A percentile compares a stretch with the other conserved stretches of the same genome.
Conservation (phyloP, 176 grass and related monocot genomes). For the Cymbopogon citratus region DNA sequence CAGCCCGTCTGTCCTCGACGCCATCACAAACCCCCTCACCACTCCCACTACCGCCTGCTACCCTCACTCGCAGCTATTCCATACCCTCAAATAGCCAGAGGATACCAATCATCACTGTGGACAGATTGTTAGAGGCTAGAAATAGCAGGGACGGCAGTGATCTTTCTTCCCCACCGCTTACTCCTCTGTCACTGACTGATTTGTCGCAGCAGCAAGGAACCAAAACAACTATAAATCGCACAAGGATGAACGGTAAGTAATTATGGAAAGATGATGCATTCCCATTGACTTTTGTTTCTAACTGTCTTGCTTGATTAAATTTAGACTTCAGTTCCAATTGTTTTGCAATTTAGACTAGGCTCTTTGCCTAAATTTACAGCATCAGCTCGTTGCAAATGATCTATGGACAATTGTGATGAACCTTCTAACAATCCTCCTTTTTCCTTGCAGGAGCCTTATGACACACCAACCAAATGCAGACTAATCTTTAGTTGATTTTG, state of each 20-base stretch:
- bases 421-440: constrained; percentile 5
- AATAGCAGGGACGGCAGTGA: constrained; percentile 39
- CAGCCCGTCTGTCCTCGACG: not conserved
- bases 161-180: constrained; percentile 39
- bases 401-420: not conserved
- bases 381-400: not conserved
- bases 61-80: constrained; percentile 53
- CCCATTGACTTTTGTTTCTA: not conserved
- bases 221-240: constrained; percentile 25
- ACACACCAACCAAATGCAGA: not conserved
- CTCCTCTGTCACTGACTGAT: constrained; percentile 37
- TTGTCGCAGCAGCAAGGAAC: constrained; percentile 25
- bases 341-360: not conserved
- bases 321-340: not conserved
- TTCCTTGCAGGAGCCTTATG: constrained; percentile 25
- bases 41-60: constrained; percentile 53
- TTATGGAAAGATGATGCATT: not conserved
- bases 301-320: constrained; percentile 2
- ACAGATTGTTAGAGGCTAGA: constrained; percentile 46
- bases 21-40: constrained; percentile 41
- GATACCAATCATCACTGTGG: constrained; percentile 48
- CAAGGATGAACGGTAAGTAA: constrained; percentile 42
- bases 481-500: constrained; percentile 25
- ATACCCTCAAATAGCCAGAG: constrained; percentile 71
- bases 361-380: not conserved